phyloP scores from a whole-genome alignment of 768 basidiomycete species.

The Rhodotorula kratochvilovae region DNA sequence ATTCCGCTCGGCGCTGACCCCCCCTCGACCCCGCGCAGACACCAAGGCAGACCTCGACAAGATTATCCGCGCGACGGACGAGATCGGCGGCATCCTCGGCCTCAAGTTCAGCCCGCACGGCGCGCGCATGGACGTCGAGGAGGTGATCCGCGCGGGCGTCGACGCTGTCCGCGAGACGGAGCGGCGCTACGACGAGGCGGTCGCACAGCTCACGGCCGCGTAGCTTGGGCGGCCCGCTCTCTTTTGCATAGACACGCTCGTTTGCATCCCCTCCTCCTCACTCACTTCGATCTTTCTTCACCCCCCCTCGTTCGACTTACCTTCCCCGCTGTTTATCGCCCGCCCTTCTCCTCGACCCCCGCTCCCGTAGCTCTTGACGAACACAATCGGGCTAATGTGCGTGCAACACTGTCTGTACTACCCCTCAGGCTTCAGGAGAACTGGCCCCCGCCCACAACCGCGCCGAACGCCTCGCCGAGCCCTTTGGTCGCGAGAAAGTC shows the following conservation, averaged over 20 bases:
- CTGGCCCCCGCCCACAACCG: slow-evolving; percentile 42
- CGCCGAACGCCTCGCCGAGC: slow-evolving; percentile 47
- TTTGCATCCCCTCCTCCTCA: neutral
- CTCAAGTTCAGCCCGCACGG: slow-evolving; percentile 67
- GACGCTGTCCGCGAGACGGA: slow-evolving; percentile 25
- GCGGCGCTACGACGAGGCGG: neutral
- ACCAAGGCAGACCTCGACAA: slow-evolving; percentile 94
- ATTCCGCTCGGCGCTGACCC: no score
- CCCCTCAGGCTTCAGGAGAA: slow-evolving; percentile 8
- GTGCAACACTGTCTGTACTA: no score
- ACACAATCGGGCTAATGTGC: no score
- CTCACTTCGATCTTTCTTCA: neutral
- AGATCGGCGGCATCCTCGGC: slow-evolving; percentile 83
- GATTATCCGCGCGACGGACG: slow-evolving; percentile 79
- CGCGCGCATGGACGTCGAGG: slow-evolving; percentile 49
- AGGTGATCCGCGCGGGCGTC: slow-evolving; percentile 34
- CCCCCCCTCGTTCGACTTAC: no score
- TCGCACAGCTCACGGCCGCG: neutral
- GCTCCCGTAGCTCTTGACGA: neutral
- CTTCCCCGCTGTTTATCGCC: neutral
- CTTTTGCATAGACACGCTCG: neutral
- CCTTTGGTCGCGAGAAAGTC: slow-evolving; percentile 46
- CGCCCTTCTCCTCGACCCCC: neutral
- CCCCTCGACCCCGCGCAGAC: slow-evolving; percentile 49
- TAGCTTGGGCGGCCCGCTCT: neutral